Base-by-base conservation (phyloP, 768 basidiomycete species). In the Infundibulicybe gibba region DNA sequence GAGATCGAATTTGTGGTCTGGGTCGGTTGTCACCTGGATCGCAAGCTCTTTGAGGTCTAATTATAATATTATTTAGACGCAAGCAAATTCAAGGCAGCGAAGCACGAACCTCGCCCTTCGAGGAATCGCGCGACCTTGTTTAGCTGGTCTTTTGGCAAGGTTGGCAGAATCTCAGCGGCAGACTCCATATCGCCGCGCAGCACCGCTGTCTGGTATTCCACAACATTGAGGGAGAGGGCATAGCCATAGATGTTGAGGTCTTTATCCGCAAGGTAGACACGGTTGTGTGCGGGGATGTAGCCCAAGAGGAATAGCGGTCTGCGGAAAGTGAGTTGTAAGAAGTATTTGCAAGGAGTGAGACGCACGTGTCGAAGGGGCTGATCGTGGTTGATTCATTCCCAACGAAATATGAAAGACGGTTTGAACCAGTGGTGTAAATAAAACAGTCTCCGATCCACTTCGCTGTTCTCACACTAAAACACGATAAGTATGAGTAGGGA, bases 371-470 rank as follows among this genome's bases (percentile, higher is more conserved):
- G 53, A 97, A 94, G 43, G 93, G 91, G 48, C 90, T 91, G 63
- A 99, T 88, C 43, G 89, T 93, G 63, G 97, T 94, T 1, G 93
- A 84, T 62, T 97, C 91, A 34, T 74, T 85, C 14, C 97, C 97
- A 40, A 98, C 83, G 51, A 99, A 90, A 75, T 98, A 98, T 67
- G 85, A 92, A 41, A 99, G 76, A 15, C 94, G 78, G 68, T 97
- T 97, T 50, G 79, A 79, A 2, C 80, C 67, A 13, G 87, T 97
- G 43, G 94, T 98, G 70, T 97, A 98, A 59, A 98, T 87, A 69
- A 99, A 91, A 66, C 95, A 99, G 65, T 99, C 97, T 44, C 95
- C 97, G 35, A 98, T 82, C 95, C 97, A 99, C 71, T 94, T 95
- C n/a, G 81, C 90, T 0, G 97, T 97, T 72, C 83, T 89, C 44